These are phyloP conservation scores for Pseudonitzschia multiseries DNA, from an alignment of 108 stramenopile species.

Conservation along the genomic window DNA sequence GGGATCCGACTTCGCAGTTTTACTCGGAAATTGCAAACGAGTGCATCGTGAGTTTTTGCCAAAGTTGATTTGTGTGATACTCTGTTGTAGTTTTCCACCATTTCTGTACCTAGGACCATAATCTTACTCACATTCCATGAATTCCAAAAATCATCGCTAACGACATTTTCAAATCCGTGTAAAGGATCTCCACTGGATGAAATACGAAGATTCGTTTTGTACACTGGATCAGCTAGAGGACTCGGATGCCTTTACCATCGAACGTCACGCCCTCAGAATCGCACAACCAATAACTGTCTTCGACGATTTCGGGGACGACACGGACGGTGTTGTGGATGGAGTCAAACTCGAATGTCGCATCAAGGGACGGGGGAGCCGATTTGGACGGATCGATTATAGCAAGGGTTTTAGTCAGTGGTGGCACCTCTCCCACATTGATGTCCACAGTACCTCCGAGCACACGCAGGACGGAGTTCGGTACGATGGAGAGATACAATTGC, in stretches of 20 bases:
- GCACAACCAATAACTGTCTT: constrained; percentile 31
- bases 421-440: constrained; percentile 46
- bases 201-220: constrained; percentile 42
- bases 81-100: neutral
- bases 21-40: constrained; percentile 23
- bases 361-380: constrained; percentile 26
- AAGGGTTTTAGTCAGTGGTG: constrained; percentile 55
- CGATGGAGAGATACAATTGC: constrained; percentile 47
- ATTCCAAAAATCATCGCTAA: neutral
- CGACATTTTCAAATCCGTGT: neutral
- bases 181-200: constrained; percentile 51
- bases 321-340: constrained; percentile 21
- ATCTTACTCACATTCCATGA: neutral
- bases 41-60: constrained; percentile 17
- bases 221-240: constrained; percentile 31
- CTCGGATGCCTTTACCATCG: constrained; percentile 39
- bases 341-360: constrained; percentile 12
- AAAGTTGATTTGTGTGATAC: neutral
- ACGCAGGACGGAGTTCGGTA: constrained; percentile 50
- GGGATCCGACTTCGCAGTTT: neutral
- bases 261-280: constrained; percentile 43
- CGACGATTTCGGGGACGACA: constrained; percentile 20
- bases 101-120: neutral
- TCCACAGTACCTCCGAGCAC: constrained; percentile 48
- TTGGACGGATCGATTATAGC: constrained; percentile 43